Conservation (phyloP, 345 rosid species). For the Trapa incisa region DNA sequence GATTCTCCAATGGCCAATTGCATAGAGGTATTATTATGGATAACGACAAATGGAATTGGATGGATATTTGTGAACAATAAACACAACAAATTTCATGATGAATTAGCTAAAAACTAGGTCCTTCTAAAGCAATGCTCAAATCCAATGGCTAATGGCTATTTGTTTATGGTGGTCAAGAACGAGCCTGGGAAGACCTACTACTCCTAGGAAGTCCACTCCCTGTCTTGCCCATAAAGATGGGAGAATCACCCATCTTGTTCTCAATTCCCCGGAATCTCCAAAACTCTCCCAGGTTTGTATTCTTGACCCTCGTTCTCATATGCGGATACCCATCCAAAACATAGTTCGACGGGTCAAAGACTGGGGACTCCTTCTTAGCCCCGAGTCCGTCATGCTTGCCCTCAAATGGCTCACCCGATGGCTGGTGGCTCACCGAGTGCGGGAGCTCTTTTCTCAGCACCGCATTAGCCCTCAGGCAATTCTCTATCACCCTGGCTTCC, state of each 20-base stretch:
- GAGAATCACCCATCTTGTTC: conserved; percentile 13
- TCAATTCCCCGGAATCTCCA: conserved; percentile 12
- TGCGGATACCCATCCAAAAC: conserved; percentile 63
- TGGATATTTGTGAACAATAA: background rate
- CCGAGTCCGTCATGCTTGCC: conserved; percentile 11
- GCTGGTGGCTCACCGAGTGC: conserved; percentile 15
- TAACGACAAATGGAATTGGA: too few species aligned
- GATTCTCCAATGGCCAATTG: too few species aligned
- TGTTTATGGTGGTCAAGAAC: conserved; percentile 10
- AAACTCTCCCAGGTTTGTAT: conserved; percentile 13
- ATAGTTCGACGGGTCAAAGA: conserved; percentile 60
- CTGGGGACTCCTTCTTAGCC: conserved; percentile 38
- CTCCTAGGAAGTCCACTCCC: conserved; percentile 16
- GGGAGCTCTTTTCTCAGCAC: conserved; percentile 20
- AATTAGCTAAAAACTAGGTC: background rate
- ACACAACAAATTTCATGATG: background rate
- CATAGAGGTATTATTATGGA: too few species aligned
- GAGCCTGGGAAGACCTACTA: conserved; percentile 44
- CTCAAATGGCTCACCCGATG: background rate
- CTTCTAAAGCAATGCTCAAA: background rate
- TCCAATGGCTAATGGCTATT: background rate
- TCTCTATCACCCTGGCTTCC: conserved; percentile 73
- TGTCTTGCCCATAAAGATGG: conserved; percentile 38
- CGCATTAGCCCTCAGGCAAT: conserved; percentile 42
- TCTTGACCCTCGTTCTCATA: conserved; percentile 26